Conservation (phyloP, 148 eudicot genomes). For the Fagopyrum homotropicum region DNA sequence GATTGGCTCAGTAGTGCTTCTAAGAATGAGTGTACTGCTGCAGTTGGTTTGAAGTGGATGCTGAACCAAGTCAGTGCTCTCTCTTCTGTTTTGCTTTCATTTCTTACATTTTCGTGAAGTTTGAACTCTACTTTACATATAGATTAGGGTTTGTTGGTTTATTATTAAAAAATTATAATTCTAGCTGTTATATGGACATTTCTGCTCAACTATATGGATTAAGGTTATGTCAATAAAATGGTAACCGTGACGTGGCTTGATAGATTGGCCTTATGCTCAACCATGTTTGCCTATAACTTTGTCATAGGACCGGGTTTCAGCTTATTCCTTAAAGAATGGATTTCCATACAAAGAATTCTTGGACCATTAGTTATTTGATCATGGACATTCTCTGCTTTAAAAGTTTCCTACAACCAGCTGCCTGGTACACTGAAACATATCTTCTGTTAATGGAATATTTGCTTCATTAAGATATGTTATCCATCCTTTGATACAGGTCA, state of each 20-base stretch:
- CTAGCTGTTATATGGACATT: too few species aligned
- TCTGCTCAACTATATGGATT: background rate
- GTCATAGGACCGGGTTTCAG: background rate
- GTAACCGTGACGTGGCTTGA: background rate
- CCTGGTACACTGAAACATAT: background rate
- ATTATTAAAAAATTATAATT: background rate
- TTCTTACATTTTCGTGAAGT: background rate
- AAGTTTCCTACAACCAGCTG: background rate
- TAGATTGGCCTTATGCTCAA: background rate
- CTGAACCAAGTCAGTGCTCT: slow-evolving; percentile 68
- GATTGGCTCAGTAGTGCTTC: slow-evolving; percentile 77
- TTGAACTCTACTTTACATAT: background rate
- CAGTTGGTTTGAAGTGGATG: slow-evolving; percentile 99
- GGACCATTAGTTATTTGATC: background rate
- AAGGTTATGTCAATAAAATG: background rate
- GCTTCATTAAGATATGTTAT: background rate
- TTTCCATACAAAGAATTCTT: background rate
- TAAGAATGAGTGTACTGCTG: slow-evolving; percentile 90
- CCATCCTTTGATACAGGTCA: background rate
- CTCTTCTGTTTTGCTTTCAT: background rate
- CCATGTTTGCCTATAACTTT: background rate
- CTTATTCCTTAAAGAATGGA: background rate
- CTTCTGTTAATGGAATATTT: background rate
- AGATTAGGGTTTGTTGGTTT: background rate
- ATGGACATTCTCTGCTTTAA: background rate